Percentiles rank a stretch among this genome's conserved stretches.
Conservation (phyloP, 176 grass and related monocot species). For the Oropetium thomaeum region DNA sequence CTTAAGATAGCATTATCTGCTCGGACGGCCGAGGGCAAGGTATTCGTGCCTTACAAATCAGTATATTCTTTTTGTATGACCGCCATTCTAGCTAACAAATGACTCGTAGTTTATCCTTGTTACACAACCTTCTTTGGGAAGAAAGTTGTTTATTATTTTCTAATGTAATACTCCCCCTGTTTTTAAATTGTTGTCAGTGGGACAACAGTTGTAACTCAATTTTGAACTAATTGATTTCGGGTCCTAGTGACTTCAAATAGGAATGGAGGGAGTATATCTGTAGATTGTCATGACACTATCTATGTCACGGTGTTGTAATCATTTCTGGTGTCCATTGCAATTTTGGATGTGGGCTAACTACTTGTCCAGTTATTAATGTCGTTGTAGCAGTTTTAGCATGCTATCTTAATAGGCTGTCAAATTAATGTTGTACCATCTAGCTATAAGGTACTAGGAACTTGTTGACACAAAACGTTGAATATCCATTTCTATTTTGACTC, state of each 20-base stretch:
- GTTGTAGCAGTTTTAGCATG: neutral
- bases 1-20: slow-evolving; percentile 91
- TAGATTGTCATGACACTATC: neutral
- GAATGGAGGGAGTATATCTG: too few species aligned
- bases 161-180: too few species aligned
- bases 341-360: neutral
- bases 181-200: too few species aligned
- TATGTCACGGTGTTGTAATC: neutral
- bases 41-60: slow-evolving; percentile 4
- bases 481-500: neutral
- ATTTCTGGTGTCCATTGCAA: too few species aligned
- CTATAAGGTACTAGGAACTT: neutral
- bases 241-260: too few species aligned
- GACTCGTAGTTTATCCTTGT: neutral
- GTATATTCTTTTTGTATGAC: neutral
- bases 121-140: neutral
- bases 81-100: neutral
- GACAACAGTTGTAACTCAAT: too few species aligned
- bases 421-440: slow-evolving; percentile 4
- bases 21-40: slow-evolving; percentile 86
- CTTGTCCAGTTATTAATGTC: neutral
- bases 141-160: slow-evolving; percentile 5
- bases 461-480: neutral
- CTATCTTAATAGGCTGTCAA: neutral
- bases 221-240: too few species aligned